Evolutionary conservation across 495 filamentous ascomycete species (phyloP).

Genomic region (Cercophora scortea): DNA sequence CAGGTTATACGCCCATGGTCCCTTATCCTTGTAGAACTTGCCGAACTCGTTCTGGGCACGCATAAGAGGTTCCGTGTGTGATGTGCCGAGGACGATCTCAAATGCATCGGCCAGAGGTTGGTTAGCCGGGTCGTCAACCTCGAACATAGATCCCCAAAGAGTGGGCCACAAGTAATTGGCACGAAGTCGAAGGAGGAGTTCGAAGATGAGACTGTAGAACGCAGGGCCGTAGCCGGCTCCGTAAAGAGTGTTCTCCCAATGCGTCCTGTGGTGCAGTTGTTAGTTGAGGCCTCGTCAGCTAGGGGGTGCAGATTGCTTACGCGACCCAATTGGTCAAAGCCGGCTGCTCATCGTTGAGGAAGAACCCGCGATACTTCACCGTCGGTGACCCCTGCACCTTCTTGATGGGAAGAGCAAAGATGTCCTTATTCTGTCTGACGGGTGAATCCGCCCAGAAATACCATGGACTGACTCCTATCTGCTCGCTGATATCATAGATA

Average conservation of each 20-base stretch:
- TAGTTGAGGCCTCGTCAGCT: not conserved
- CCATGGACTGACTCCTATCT: conserved; percentile 72
- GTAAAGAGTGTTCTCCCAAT: conserved; percentile 37
- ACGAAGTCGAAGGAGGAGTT: conserved; percentile 58
- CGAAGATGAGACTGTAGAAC: conserved; percentile 64
- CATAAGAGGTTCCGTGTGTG: conserved; percentile 69
- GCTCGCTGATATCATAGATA: conserved; percentile 65
- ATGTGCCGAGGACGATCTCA: conserved; percentile 63
- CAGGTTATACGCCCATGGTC: conserved; percentile 58
- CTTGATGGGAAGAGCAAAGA: conserved; percentile 45
- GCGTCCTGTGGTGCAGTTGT: conserved; percentile 7
- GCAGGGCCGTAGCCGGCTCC: conserved; percentile 53
- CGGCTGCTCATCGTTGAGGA: conserved; percentile 73
- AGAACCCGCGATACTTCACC: conserved; percentile 71
- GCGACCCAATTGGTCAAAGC: conserved; percentile 63
- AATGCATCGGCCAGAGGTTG: conserved; percentile 63
- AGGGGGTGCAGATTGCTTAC: conserved; percentile 7
- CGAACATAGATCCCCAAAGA: conserved; percentile 63
- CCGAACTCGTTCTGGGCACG: conserved; percentile 64
- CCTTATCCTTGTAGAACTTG: conserved; percentile 43
- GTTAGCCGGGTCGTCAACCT: conserved; percentile 59
- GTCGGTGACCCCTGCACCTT: conserved; percentile 55
- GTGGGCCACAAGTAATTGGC: conserved; percentile 75
- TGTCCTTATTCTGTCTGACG: conserved; percentile 39
- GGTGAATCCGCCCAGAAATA: conserved; percentile 70